Evolutionary conservation across 768 basidiomycete genomes (phyloP), one percentile per base, ranked within the genome.

Genomic region (Leccinum subgranulosum): DNA sequence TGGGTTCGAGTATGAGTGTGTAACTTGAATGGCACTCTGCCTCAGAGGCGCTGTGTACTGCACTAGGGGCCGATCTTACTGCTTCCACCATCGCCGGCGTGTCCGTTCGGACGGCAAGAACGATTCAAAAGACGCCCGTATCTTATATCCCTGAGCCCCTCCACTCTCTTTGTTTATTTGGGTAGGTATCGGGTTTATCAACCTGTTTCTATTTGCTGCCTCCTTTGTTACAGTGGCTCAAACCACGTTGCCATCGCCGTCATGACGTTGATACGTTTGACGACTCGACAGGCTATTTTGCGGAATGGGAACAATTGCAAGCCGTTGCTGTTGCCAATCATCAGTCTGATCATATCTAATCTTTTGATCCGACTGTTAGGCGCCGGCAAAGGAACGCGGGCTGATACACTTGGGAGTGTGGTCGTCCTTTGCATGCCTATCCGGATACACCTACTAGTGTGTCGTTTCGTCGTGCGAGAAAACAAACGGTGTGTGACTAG

Each of bases 1-100:
- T 58, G 1, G 66, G 59, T 2, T 57, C 54, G 34, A 70, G 66
- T 25, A 53, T 48, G 0, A 41, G 29, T 6, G 49, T 55, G 23
- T 62, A 60, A 4, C 59, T 31, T 31, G 29, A 31, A 31, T 31
- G 6, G 7, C 5, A 31, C 8, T 11, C 49, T 8, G 41, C 5
- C 11, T 27, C 1, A 10, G 54, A 2, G 8, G 11, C 19, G 21
- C 29, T 28, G n/a, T 41, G 33, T 50, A 11, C 52, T 56, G 4
- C 15, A 12, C 23, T 23, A 28, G 41, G 21, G 4, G 3, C 45
- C 27, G 6, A 27, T 27, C 65, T 43, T 17, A 58, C 64, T 12
- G 27, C 7, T 29, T 21, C 4, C 33, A 23, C 23, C 23, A 23
- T 23, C 23, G 23, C 23, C 23, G 33, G 50, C 50, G 29, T 19